Percentiles rank a stretch among this genome's conserved stretches.
Evolutionary conservation across 805 yeast genomes (phyloP).

Genomic region (Nakazawaea laoshanensis): DNA sequence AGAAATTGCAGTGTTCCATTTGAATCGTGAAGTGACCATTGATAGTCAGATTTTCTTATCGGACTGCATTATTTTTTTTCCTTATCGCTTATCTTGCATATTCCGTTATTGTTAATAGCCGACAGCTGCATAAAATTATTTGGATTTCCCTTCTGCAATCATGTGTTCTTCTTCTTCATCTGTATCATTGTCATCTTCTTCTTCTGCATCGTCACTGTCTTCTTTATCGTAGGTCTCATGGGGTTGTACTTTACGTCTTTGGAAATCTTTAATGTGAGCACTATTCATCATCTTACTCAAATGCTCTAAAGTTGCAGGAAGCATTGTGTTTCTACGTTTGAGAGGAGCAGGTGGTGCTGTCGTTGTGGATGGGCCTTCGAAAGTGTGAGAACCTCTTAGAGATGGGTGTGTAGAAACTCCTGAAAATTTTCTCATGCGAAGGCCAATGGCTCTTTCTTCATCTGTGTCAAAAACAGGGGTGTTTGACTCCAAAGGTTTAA

Average conservation of each 20-base stretch:
- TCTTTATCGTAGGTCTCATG: conserved; percentile 26
- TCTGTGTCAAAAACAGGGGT: conserved; percentile 3
- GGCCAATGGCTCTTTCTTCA: conserved; percentile 13
- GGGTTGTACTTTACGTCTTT: conserved; percentile 40
- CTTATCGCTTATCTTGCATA: no score
- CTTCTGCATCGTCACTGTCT: conserved; percentile 23
- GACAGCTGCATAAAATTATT: background rate
- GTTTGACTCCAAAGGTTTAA: conserved; percentile 5
- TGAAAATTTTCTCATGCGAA: conserved; percentile 12
- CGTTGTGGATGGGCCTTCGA: conserved; percentile 2
- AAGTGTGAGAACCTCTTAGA: no score
- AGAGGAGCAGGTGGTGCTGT: conserved; percentile 5
- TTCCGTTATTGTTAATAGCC: no score
- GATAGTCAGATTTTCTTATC: no score
- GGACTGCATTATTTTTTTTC: no score
- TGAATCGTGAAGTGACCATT: no score
- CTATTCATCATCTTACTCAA: conserved; percentile 51
- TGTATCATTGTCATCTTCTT: conserved; percentile 14
- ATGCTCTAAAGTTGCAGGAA: conserved; percentile 24
- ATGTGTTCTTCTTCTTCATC: conserved; percentile 7
- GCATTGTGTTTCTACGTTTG: conserved; percentile 7
- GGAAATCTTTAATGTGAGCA: conserved; percentile 85
- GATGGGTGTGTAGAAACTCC: conserved; percentile 12
- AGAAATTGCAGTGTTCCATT: no score
- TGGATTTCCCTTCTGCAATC: background rate